A percentile compares a stretch with the other conserved stretches of the same genome.
Evolutionary conservation across 257 asterid species (phyloP).

Genomic region (Eucommia ulmoides): DNA sequence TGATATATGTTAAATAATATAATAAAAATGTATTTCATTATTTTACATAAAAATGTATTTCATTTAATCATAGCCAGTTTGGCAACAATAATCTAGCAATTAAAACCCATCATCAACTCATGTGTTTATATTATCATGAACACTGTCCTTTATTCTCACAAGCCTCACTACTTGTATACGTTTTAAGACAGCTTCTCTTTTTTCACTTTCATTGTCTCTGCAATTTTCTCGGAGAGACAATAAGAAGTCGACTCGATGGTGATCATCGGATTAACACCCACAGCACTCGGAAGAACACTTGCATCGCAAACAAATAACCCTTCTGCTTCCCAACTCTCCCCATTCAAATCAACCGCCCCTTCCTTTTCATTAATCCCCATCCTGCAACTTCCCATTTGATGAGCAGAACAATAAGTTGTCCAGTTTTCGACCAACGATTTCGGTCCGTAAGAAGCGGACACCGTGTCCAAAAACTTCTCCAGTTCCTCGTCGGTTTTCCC

Average conservation of each 20-base stretch:
- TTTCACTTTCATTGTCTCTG: conserved; percentile 26
- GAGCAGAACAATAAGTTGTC: conserved; percentile 64
- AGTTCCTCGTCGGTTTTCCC: conserved; percentile 31
- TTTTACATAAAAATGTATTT: too few species aligned
- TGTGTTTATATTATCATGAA: too few species aligned
- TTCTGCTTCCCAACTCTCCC: conserved; percentile 88
- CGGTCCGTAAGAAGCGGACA: conserved; percentile 48
- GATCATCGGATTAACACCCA: conserved; percentile 94
- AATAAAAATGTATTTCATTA: too few species aligned
- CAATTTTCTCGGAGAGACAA: conserved; percentile 50
- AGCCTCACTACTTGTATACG: too few species aligned
- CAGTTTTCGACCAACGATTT: conserved; percentile 38
- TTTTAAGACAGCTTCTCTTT: conserved; percentile 8
- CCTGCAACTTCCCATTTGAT: conserved; percentile 91
- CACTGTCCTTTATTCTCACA: too few species aligned
- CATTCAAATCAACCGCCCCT: conserved; percentile 71
- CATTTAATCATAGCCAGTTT: too few species aligned
- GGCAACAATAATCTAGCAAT: too few species aligned
- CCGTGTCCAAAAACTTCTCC: conserved; percentile 46
- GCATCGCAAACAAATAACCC: conserved; percentile 80
- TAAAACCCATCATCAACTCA: too few species aligned
- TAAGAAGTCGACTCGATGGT: conserved; percentile 61
- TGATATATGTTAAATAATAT: too few species aligned
- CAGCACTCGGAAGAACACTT: conserved; percentile 66
- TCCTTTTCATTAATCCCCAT: conserved; percentile 48